Evolutionary conservation across 495 filamentous ascomycete species (phyloP), one percentile per base, ranked within the genome.

Genomic region (Annulohypoxylon maeteangense): DNA sequence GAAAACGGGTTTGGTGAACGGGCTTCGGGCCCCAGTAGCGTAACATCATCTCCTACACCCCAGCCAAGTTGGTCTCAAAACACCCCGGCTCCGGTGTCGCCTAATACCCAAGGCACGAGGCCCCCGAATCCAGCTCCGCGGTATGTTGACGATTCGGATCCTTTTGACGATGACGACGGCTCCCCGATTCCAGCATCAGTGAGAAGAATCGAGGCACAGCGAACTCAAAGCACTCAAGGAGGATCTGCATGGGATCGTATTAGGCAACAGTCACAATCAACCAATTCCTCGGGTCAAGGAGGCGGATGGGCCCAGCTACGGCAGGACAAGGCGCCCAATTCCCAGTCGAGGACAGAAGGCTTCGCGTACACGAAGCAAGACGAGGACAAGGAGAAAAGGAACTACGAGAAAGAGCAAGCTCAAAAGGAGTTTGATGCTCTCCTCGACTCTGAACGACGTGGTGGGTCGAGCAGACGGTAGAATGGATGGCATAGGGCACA

Each of bases 341-440:
- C 58, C 16, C 53, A 67, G 18, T 70, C 64, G 42, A 69, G 51
- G 29, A 51, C 72, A 11, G 76, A 81, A 23, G 71, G 72, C 1
- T 83, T 81, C 45, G 62, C 78, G 12, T 83, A 80, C 45, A 70
- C 75, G 0, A 32, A 66, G 32, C 32, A 66, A 14, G 81, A 83
- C 4, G 74, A 78, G 50, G 75, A 82, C 0, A 70, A 42, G 47
- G 76, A 76, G 58, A 55, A 25, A 31, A 81, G 68, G 50, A 75
- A 74, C 8, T 74, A 75, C 38, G 81, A 79, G 44, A 82, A 75
- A 66, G 77, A 80, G 23, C 77, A 82, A 51, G 82, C 81, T 11
- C 82, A 85, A 59, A 80, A 74, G 58, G 80, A 85, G 45, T 85
- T 85, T 62, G 82, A 85, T 44, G 81, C 78, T 23, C 76, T 85